A percentile compares a stretch with the other conserved stretches of the same genome.
Conservation (phyloP, 805 yeast genomes). For the Candida tallmaniae region DNA sequence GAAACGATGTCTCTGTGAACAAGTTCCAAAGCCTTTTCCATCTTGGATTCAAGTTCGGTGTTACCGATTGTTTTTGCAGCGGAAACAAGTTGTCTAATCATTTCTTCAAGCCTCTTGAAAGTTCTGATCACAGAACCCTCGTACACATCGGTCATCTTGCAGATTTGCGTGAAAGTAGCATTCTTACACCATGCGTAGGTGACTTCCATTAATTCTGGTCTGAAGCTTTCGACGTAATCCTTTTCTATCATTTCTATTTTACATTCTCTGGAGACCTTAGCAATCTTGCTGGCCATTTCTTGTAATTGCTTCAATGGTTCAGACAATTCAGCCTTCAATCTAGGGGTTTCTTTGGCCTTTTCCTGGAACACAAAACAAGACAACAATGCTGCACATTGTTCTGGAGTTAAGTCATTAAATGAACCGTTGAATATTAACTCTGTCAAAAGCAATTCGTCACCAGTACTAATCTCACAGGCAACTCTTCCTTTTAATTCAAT, state of each 20-base stretch:
- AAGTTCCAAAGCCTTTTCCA: conserved; percentile 79
- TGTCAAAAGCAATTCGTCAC: conserved; percentile 79
- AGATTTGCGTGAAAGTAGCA: conserved; percentile 91
- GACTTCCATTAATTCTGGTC: conserved; percentile 94
- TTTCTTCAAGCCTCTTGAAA: conserved; percentile 91
- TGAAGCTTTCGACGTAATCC: conserved; percentile 87
- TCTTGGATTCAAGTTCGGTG: conserved; percentile 75
- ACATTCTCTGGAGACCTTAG: conserved; percentile 83
- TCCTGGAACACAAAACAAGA: conserved; percentile 98
- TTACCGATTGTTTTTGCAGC: conserved; percentile 97
- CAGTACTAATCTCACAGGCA: conserved; percentile 93
- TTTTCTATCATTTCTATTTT: conserved; percentile 87
- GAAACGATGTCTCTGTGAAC: conserved; percentile 95
- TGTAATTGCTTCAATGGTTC: conserved; percentile 87
- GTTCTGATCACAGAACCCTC: conserved; percentile 95
- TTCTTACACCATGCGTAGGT: conserved; percentile 97
- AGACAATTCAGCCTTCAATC: conserved; percentile 83
- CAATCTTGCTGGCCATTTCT: conserved; percentile 88
- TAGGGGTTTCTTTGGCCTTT: conserved; percentile 81
- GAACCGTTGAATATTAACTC: conserved; percentile 95
- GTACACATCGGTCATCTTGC: conserved; percentile 98
- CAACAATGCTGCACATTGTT: conserved; percentile 85
- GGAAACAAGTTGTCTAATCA: conserved; percentile 80
- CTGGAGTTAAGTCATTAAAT: conserved; percentile 81
- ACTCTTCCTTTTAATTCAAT: conserved; percentile 96